Evolutionary conservation across 257 asterid genomes (phyloP).

Genomic region (Plantago elongata): DNA sequence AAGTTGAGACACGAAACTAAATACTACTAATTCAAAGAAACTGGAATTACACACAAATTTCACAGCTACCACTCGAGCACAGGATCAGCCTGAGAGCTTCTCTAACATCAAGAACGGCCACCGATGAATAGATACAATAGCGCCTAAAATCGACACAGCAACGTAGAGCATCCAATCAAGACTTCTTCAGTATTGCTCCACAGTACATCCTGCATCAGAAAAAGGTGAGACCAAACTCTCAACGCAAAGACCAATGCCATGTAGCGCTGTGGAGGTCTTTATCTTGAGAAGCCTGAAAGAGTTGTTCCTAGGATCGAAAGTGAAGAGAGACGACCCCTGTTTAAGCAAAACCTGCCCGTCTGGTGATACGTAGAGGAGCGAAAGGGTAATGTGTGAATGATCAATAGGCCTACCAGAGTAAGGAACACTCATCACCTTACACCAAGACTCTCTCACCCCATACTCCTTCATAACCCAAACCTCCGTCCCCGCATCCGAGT

Average conservation of each 20-base stretch:
- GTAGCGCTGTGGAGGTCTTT: neutral
- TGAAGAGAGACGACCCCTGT: neutral
- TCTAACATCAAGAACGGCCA: no score
- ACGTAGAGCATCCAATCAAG: no score
- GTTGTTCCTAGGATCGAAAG: neutral
- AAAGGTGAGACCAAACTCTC: constrained; percentile 5
- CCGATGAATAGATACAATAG: no score
- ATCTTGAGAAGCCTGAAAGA: neutral
- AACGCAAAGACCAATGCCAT: neutral
- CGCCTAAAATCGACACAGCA: no score
- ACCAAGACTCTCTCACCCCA: neutral
- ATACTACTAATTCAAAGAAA: no score
- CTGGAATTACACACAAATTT: no score
- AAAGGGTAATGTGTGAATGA: neutral
- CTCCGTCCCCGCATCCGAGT: neutral
- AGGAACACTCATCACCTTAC: neutral
- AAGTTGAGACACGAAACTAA: no score
- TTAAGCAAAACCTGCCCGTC: neutral
- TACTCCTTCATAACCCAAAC: neutral
- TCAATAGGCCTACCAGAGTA: neutral
- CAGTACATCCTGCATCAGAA: neutral
- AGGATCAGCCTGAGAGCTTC: no score
- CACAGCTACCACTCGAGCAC: no score
- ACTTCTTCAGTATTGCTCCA: neutral
- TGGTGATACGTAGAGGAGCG: neutral